phyloP scores from a whole-genome alignment of 2,329 filamentous ascomycete species.

The Alternaria postmessia region DNA sequence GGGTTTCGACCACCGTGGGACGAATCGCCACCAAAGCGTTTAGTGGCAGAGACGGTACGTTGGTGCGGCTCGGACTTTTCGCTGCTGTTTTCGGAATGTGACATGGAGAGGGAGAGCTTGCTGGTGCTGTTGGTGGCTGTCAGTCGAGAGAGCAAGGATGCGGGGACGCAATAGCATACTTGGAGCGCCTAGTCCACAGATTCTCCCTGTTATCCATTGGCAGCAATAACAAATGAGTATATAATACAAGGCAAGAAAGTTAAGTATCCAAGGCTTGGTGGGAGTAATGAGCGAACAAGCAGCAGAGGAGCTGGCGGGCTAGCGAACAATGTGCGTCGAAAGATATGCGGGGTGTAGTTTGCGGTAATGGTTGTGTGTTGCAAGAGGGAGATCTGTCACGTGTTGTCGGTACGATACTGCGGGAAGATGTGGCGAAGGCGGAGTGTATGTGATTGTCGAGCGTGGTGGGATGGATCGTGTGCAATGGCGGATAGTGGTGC shows the following conservation, averaged over 20 bases:
- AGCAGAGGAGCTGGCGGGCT: slow-evolving; percentile 32
- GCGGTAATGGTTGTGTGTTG: slow-evolving; percentile 15
- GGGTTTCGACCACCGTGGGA: slow-evolving; percentile 81
- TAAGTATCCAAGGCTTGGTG: slow-evolving; percentile 42
- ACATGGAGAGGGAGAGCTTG: slow-evolving; percentile 90
- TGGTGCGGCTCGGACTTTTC: slow-evolving; percentile 62
- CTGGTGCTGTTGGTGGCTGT: slow-evolving; percentile 67
- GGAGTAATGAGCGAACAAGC: slow-evolving; percentile 49
- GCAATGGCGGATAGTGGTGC: slow-evolving; percentile 30
- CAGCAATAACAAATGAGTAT: slow-evolving; percentile 20
- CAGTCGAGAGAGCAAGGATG: slow-evolving; percentile 29
- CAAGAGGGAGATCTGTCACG: slow-evolving; percentile 8
- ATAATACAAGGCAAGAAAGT: slow-evolving; percentile 13
- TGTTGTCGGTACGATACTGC: slow-evolving; percentile 12
- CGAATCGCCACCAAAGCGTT: slow-evolving; percentile 78
- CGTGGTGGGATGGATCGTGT: slow-evolving; percentile 29
- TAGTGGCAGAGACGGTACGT: slow-evolving; percentile 71
- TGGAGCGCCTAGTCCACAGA: slow-evolving; percentile 82
- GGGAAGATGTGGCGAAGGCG: slow-evolving; percentile 8
- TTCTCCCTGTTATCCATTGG: slow-evolving; percentile 56
- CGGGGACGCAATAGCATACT: slow-evolving; percentile 63
- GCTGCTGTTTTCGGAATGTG: slow-evolving; percentile 63
- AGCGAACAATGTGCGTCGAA: slow-evolving; percentile 27
- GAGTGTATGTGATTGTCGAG: slow-evolving; percentile 12
- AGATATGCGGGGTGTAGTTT: slow-evolving; percentile 13